Base-by-base conservation (phyloP, 2,329 filamentous ascomycete species). In the Didymella arachidicola region DNA sequence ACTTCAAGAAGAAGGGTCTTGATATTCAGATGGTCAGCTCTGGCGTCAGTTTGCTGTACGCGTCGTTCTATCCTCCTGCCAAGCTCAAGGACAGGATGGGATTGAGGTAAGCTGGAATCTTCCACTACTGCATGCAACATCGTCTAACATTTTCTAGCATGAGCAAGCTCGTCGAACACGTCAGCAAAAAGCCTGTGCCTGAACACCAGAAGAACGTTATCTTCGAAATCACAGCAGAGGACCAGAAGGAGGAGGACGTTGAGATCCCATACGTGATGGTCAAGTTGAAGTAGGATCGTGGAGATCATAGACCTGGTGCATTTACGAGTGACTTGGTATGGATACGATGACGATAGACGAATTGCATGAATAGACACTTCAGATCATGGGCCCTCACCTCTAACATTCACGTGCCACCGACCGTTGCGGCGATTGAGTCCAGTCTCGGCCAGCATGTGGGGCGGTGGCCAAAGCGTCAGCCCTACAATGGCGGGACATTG, bases 201-300 rank as follows among this genome's bases (percentile, higher is more conserved):
- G 85, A 87, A 4, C 94, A 98, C 75, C 92, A 97, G 81, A 95
- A 91, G 83, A 94, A 97, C 71, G 87, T 98, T 63, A 97, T 98
- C 69, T 96, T 98, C 73, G 95, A 98, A 81, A 71, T 97, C 66
- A 96, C 95, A 7, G 92, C 90, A 0, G 94, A 98, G 76, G 95
- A 98, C 73, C 81, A 87, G 72, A 89, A 87, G 3, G 94, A 91
- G 63, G 92, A 98, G 79, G 95, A 99, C 76, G 94, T 98, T 1
- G 95, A 99, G 80, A 90, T 98, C 66, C 95, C 95, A 4, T 98
- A 97, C 77, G 92, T 98, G 72, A 96, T 94, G 87, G 87, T 97
- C 65, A 94, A 89, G 81, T 80, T 93, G 59, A 59, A 59, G 50
- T 59, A 59, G 56, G 12, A 10, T 22, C 19, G 32, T 32, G 14